phyloP scores from a whole-genome alignment of 2,329 filamentous ascomycete genomes.

The Zymoseptoria pseudotritici region DNA sequence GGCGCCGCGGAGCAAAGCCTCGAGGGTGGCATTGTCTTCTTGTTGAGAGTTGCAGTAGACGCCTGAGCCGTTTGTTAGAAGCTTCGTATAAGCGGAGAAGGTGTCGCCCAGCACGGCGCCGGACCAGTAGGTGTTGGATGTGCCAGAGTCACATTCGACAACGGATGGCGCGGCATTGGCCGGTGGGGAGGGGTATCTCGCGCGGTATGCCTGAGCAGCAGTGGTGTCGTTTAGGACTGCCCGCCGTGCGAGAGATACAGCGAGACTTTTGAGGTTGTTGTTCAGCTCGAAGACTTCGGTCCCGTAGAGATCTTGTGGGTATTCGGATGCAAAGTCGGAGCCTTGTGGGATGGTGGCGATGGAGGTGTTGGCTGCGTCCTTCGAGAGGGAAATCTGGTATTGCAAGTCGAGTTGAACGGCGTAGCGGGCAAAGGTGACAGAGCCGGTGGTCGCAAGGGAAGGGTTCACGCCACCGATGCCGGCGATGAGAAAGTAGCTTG shows the following conservation, averaged over 20 bases:
- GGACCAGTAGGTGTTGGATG: slow-evolving; percentile 27
- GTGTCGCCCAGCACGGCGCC: slow-evolving; percentile 25
- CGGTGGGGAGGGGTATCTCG: slow-evolving; percentile 23
- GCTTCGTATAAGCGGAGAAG: slow-evolving; percentile 25
- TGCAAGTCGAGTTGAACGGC: slow-evolving; percentile 21
- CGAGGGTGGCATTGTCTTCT: slow-evolving; percentile 33
- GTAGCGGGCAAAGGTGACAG: slow-evolving; percentile 19
- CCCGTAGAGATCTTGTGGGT: slow-evolving; percentile 27
- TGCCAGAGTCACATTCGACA: slow-evolving; percentile 28
- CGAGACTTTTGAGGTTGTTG: slow-evolving; percentile 23
- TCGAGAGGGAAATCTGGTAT: slow-evolving; percentile 18
- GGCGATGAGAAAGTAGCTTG: slow-evolving; percentile 24
- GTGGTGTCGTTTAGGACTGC: slow-evolving; percentile 26
- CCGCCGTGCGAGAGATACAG: slow-evolving; percentile 21
- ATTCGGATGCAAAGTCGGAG: slow-evolving; percentile 17
- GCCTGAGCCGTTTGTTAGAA: slow-evolving; percentile 31
- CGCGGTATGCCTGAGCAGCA: slow-evolving; percentile 25
- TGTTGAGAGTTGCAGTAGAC: slow-evolving; percentile 31
- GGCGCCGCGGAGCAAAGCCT: slow-evolving; percentile 27
- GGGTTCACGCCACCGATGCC: slow-evolving; percentile 24
- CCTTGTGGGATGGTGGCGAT: slow-evolving; percentile 21
- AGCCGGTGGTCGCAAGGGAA: slow-evolving; percentile 17
- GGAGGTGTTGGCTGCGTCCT: slow-evolving; percentile 15
- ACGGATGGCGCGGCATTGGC: slow-evolving; percentile 23
- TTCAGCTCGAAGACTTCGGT: slow-evolving; percentile 33